Evolutionary conservation across 805 yeast species (phyloP).

Genomic region (Pichia deserticola): DNA sequence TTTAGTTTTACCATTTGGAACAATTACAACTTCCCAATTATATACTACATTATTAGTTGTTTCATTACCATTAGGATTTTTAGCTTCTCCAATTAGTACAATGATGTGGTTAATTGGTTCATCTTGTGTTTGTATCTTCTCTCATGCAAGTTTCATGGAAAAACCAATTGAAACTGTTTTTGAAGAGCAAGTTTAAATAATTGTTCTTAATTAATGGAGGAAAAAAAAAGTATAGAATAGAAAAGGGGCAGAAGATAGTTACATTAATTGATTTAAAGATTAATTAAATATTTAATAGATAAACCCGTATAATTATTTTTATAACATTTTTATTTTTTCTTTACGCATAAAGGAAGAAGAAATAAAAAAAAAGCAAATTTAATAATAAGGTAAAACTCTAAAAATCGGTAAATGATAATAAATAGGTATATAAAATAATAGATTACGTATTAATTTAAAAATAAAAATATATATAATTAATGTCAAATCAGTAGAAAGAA

Average conservation of each 20-base stretch:
- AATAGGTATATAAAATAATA: too few species aligned
- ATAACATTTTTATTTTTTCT: too few species aligned
- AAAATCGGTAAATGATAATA: too few species aligned
- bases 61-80: slow-evolving; percentile 39
- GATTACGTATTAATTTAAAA: background rate
- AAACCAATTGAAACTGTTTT: slow-evolving; percentile 97
- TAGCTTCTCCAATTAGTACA: slow-evolving; percentile 55
- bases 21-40: slow-evolving; percentile 72
- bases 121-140: slow-evolving; percentile 71
- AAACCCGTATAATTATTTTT: too few species aligned
- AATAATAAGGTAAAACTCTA: too few species aligned
- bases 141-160: slow-evolving; percentile 92
- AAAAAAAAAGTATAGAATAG: too few species aligned
- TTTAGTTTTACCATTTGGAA: slow-evolving; percentile 67
- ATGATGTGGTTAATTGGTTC: slow-evolving; percentile 97
- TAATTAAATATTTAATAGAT: too few species aligned
- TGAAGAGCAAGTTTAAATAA: slow-evolving; percentile 54
- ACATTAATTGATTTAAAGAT: too few species aligned
- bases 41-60: slow-evolving; percentile 81
- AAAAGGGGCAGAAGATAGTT: too few species aligned
- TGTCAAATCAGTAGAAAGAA: slow-evolving; percentile 29
- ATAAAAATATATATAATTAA: background rate
- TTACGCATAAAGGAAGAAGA: too few species aligned
- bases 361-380: too few species aligned
- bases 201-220: background rate